Evolutionary conservation across 345 rosid genomes (phyloP).

Genomic region (Acer yangbiense): DNA sequence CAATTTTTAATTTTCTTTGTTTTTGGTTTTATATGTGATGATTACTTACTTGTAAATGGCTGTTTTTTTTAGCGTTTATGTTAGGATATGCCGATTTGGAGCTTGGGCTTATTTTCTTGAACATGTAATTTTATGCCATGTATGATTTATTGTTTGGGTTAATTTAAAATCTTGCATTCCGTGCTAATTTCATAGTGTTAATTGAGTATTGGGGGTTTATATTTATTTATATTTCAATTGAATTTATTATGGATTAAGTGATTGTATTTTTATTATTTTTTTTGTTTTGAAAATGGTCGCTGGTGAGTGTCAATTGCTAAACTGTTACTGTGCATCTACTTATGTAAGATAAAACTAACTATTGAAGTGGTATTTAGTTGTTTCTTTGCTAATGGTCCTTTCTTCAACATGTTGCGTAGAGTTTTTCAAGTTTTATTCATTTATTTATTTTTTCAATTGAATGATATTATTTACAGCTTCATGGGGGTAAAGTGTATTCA

Average conservation of each 20-base stretch:
- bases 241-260: background rate
- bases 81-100: background rate
- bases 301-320: background rate
- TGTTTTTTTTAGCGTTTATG: background rate
- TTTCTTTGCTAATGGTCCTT: background rate
- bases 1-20: background rate
- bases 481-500: background rate
- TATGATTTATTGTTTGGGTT: background rate
- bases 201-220: background rate
- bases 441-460: background rate
- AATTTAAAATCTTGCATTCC: background rate
- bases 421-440: background rate
- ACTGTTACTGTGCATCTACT: background rate
- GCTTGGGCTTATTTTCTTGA: background rate
- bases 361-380: background rate
- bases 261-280: too few relatives aligned
- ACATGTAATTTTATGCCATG: background rate
- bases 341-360: background rate
- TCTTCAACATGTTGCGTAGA: background rate
- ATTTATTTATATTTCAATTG: too few relatives aligned
- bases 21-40: too few relatives aligned
- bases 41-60: too few relatives aligned
- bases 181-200: background rate
- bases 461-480: background rate
- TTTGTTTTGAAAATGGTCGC: background rate